Base-by-base conservation (phyloP, 305 asterid species). In the Rubia tinctorum region DNA sequence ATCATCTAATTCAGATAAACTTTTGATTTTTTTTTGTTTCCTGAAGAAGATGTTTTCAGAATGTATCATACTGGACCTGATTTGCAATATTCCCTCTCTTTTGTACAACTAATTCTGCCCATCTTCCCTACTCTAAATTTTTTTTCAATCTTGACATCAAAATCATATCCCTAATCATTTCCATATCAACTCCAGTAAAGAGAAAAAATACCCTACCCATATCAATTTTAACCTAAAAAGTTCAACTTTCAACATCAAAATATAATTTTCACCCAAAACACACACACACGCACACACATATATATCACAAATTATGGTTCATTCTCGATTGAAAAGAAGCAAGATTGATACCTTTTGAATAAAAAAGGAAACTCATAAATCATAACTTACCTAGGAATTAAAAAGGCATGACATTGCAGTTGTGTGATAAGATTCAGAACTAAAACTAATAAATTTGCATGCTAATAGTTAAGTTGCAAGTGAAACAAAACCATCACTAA, bases 371-470 rank as follows among this genome's bases (percentile, higher is more conserved):
- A 49, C 22, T 9, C 68, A 30, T 39, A 27, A 55, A 47, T 43
- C 68, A 49, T 17, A 69, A 76, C 88, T 77, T 63, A 91, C 97
- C 88, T 81, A 68, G 95, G 88, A 75, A 79, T 74, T 47, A 80
- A 55, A 67, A 74, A 76, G 72, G 78, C 40, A 72, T 81, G 76
- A 74, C 9, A 71, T 51, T 82, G 94, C 70, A 78, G 78, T 71
- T 78, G 83, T 69, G 71, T 60, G 56, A 87, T 64, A 73, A 84
- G 78, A 69, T 66, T 79, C 74, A 34, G 37, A 15, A 51, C n/a
- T 51, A 4, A 51, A 51, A 2, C 6, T 4, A 8, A 51, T 12
- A 51, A 51, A 12, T 6, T 12, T 12, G n/a, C n/a, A 51, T 12
- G 18, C 14, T 4, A 34, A 34, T 34, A 34, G 37, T 34, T 34